Evolutionary conservation across 2,329 filamentous ascomycete species (phyloP).

Genomic region (Alternaria solani): DNA sequence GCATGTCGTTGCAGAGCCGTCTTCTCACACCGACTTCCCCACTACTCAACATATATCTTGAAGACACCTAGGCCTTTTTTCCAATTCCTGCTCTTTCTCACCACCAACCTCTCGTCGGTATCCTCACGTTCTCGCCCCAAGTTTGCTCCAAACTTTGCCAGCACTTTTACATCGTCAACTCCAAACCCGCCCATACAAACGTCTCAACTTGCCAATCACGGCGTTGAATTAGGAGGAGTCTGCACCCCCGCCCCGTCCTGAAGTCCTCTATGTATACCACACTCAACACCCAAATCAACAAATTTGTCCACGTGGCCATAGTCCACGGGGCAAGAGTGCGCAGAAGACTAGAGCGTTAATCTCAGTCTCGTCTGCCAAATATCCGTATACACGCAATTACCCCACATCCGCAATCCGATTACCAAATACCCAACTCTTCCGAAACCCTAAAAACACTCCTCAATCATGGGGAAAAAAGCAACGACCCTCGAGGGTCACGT

Average conservation of each 20-base stretch:
- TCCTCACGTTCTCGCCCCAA: background rate
- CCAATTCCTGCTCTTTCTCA: background rate
- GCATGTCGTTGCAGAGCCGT: slow-evolving; percentile 5
- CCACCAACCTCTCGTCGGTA: background rate
- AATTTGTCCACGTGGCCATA: slow-evolving; percentile 32
- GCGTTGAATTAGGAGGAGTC: slow-evolving; percentile 37
- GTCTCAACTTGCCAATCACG: slow-evolving; percentile 33
- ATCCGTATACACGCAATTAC: background rate
- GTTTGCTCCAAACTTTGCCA: slow-evolving; percentile 1
- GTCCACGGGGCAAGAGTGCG: slow-evolving; percentile 28
- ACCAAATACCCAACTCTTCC: background rate
- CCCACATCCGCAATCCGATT: background rate
- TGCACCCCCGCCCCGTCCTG: slow-evolving; percentile 39
- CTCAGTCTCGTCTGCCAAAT: background rate
- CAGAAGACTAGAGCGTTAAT: slow-evolving; percentile 26
- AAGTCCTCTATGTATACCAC: slow-evolving; percentile 36
- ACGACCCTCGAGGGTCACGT: slow-evolving; percentile 39
- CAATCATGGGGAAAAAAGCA: slow-evolving; percentile 33
- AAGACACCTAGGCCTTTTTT: background rate
- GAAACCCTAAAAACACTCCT: background rate
- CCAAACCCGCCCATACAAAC: background rate
- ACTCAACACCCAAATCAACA: slow-evolving; percentile 25
- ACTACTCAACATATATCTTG: slow-evolving; percentile 1
- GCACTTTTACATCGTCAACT: slow-evolving; percentile 3
- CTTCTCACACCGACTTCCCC: slow-evolving; percentile 6